Base-by-base conservation (phyloP, 2,329 filamentous ascomycete species). In the Sporothrix mexicana region DNA sequence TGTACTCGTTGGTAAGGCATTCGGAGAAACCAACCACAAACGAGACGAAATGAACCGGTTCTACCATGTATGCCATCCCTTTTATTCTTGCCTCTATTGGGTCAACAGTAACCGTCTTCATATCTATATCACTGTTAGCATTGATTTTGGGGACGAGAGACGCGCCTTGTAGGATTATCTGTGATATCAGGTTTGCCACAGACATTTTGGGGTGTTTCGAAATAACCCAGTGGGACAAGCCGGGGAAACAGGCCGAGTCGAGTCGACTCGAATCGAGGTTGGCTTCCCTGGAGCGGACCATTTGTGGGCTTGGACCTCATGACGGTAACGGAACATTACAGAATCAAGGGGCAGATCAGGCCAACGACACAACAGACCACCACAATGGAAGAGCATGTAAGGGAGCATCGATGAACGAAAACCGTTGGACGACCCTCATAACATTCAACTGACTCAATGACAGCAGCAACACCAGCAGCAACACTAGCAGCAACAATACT, bases 401-500 rank as follows among this genome's bases (percentile, higher is more conserved):
- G 55, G 55, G 13, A 13, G 17, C 13, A 17, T 8, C 55, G 25
- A 59, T 17, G 4, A 10, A 17, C 15, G 10, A 13, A 57, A 25
- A 15, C 25, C 25, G 36, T 59, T 25, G 30, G 30, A 17, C 8
- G 3, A 1, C 15, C n/a, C 9, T 57, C 55, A 13, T 4, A 10
- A 57, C 20, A 15, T 30, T n/a, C 43, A 12, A 45, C 30, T 62
- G 36, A 62, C 59, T 45, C 20, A 36, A 36, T 36, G 30, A 36
- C 30, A 36, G 30, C 36, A 3, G 3, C 36, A 5, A 4, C 13
- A 61, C 9, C 51, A 30, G 10, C 59, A 66, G 23, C 45, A 59
- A 9, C 69, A 59, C 6, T 70, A 61, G 20, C 51, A 30, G 10
- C 59, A 66, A 25, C 45, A 59, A 9, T 55, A 59, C 6, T 70